Base-by-base conservation (phyloP, 1,284 basidiomycete species). In the Sphagnurus paluster region DNA sequence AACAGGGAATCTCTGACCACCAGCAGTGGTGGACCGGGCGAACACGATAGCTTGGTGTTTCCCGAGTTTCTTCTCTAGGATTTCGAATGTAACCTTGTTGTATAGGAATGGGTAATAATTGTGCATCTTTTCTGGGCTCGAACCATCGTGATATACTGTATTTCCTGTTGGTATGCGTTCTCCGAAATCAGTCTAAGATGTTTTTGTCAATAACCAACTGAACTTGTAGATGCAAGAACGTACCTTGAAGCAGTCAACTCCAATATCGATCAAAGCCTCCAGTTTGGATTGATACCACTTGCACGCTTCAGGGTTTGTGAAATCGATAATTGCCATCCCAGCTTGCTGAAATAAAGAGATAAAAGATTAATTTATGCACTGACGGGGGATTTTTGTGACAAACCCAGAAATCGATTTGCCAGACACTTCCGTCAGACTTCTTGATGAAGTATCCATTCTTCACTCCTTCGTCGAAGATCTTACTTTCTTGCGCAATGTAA, bases 211-310 rank as follows among this genome's bases (percentile, higher is more conserved):
- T 8, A 1, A 4, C 29, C n/a, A 11, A 10, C 11, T 19, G 25
- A 39, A 11, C n/a, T 16, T 2, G 14, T 29, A n/a, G 13, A 24
- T 30, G n/a, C 25, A 30, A 19, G 16, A 46, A 30, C 42, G 16
- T 33, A 57, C 74, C 64, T 78, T 79, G 66, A 79, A 77, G 23
- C 70, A 70, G 55, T 82, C 80, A 10, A 83, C 76, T 1, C 79
- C 80, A 14, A 80, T 71, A 49, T 79, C 75, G 33, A 83, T 64
- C 17, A 83, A 66, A 1, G 65, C 67, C 33, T 70, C 61, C 5
- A 83, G 67, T 51, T 80, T 77, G 19, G 63, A 69, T 38, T 67
- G 66, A 56, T 79, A 83, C 80, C 80, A 83, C 49, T 71, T 66
- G 45, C 70, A 67, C 7, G 80, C 79, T 4, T 60, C 70, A 1